phyloP scores from a whole-genome alignment of 2,329 filamentous ascomycete genomes.

The Bertia moriformis region DNA sequence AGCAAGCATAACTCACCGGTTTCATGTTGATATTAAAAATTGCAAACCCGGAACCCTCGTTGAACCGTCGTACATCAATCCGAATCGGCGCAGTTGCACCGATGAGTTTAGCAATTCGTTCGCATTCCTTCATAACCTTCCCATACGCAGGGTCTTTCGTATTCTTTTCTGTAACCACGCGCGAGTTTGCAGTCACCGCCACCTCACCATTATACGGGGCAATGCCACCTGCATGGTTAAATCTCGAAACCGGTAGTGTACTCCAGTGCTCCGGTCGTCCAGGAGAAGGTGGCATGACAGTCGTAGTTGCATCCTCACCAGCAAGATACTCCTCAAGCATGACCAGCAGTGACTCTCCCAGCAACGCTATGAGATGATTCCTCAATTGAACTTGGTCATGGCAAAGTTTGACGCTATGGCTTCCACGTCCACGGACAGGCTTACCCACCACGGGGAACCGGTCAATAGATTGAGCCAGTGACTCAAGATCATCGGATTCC shows the following conservation, averaged over 20 bases:
- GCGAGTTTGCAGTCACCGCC: constrained; percentile 29
- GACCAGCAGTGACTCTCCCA: constrained; percentile 17
- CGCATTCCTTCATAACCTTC: constrained; percentile 19
- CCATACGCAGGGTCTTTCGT: constrained; percentile 14
- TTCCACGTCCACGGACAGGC: constrained; percentile 25
- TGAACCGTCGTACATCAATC: constrained; percentile 27
- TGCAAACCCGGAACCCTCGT: constrained; percentile 19
- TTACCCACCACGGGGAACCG: constrained; percentile 24
- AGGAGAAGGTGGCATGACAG: constrained; percentile 23
- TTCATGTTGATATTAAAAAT: constrained; percentile 37
- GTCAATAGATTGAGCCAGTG: constrained; percentile 6
- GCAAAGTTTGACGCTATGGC: constrained; percentile 27
- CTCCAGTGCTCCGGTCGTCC: constrained; percentile 14
- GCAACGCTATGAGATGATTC: constrained; percentile 14
- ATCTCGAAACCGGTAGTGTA: constrained; percentile 21
- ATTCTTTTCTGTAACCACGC: constrained; percentile 17
- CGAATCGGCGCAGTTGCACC: constrained; percentile 25
- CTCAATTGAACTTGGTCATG: constrained; percentile 9
- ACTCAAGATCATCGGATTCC: constrained; percentile 2
- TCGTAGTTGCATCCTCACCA: constrained; percentile 26
- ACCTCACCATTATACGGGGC: constrained; percentile 29
- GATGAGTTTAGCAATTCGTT: constrained; percentile 20
- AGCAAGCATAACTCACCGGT: constrained; percentile 19
- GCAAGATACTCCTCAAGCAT: constrained; percentile 25
- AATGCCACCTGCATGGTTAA: constrained; percentile 24